Conservation (phyloP, 129 eudicot species). For the Gnaphalium uliginosum region DNA sequence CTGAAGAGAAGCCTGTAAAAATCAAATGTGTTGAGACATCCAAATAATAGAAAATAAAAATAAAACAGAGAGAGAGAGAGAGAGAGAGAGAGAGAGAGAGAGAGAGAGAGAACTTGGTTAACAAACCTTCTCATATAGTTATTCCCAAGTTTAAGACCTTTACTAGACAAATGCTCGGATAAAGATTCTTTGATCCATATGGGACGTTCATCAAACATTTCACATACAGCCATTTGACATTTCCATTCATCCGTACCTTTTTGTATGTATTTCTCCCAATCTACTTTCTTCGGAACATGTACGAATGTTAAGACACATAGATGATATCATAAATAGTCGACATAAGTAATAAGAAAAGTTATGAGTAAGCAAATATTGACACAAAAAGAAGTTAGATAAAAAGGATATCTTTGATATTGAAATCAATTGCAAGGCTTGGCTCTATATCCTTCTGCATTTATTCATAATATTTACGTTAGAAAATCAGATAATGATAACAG, state of each 20-base stretch:
- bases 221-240: conserved; percentile 70
- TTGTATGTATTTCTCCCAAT: conserved; percentile 71
- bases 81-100: too few relatives aligned
- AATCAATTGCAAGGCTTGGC: conserved; percentile 75
- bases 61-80: too few relatives aligned
- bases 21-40: conserved; percentile 9
- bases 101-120: neutral
- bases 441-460: conserved; percentile 68
- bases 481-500: neutral
- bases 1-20: conserved; percentile 71
- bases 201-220: conserved; percentile 83
- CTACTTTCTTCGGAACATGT: conserved; percentile 84
- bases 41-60: too few relatives aligned
- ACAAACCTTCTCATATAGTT: conserved; percentile 57
- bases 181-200: conserved; percentile 72
- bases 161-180: conserved; percentile 56
- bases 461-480: too few relatives aligned
- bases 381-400: neutral
- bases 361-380: neutral
- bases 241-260: conserved; percentile 65
- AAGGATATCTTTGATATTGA: conserved; percentile 78
- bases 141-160: conserved; percentile 47
- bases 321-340: neutral
- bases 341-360: neutral
- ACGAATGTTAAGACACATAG: conserved; percentile 55